Evolutionary conservation across 2,329 filamentous ascomycete species (phyloP).

Genomic region (Pseudogymnoascus sp.): DNA sequence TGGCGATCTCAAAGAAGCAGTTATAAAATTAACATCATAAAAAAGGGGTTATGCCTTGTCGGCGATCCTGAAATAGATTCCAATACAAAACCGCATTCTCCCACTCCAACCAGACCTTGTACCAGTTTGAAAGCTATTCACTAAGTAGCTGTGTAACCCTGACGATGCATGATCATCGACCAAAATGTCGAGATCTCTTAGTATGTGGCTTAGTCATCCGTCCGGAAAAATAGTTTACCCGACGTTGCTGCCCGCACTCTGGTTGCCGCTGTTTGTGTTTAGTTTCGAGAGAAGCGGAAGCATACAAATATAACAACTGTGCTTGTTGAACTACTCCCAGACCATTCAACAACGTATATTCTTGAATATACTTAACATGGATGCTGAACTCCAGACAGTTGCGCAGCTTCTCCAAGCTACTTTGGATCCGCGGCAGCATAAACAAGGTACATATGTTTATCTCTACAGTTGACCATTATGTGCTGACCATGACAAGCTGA

Average conservation of each 20-base stretch:
- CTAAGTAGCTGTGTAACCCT: neutral
- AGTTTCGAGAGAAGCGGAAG: conserved; percentile 8
- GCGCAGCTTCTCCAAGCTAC: conserved; percentile 85
- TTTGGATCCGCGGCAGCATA: conserved; percentile 77
- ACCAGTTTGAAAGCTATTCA: neutral
- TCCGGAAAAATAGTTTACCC: neutral
- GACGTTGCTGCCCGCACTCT: conserved; percentile 3
- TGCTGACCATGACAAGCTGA: conserved; percentile 55
- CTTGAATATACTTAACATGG: conserved; percentile 38
- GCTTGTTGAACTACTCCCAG: conserved; percentile 1
- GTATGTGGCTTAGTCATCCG: neutral
- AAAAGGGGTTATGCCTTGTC: neutral
- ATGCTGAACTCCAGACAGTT: conserved; percentile 53
- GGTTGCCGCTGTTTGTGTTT: conserved; percentile 9
- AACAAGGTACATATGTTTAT: conserved; percentile 59
- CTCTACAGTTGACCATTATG: conserved; percentile 23
- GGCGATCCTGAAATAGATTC: neutral
- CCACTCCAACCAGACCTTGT: neutral
- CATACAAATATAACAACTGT: conserved; percentile 7
- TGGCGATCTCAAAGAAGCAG: neutral
- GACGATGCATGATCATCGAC: neutral
- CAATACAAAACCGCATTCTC: neutral
- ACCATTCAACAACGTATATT: conserved; percentile 7
- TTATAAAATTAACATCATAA: neutral
- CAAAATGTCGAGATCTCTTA: conserved; percentile 1